Evolutionary conservation across 176 grass and related monocot genomes (phyloP).

Genomic region (Saccharum officinarum): DNA sequence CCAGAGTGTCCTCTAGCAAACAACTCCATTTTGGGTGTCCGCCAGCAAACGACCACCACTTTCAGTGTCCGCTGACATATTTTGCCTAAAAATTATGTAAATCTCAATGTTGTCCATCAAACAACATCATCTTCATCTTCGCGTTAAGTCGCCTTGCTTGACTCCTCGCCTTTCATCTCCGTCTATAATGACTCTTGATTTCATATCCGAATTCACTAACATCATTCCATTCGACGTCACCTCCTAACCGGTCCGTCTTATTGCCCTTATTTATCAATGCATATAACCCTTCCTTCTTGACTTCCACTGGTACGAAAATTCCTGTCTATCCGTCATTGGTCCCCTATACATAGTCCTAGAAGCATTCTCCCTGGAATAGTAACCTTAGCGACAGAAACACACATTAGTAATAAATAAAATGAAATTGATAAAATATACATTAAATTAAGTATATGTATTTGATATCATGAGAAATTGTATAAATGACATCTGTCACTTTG

Average conservation of each 20-base stretch:
- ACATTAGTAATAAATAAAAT: background rate
- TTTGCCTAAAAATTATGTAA: background rate
- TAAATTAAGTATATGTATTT: background rate
- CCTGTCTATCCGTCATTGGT: no score
- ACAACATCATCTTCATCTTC: no score
- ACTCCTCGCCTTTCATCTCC: background rate
- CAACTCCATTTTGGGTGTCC: no score
- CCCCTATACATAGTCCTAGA: background rate
- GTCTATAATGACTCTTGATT: background rate
- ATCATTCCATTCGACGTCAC: background rate
- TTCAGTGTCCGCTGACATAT: no score
- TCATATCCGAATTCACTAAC: background rate
- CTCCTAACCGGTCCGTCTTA: background rate
- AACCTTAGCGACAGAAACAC: background rate
- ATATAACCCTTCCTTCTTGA: background rate
- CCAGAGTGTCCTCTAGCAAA: no score
- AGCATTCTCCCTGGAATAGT: background rate
- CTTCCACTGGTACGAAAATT: background rate
- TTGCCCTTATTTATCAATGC: background rate
- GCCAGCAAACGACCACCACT: no score
- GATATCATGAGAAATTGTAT: fast-evolving
- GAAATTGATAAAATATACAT: background rate
- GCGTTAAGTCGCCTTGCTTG: background rate
- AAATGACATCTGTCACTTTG: background rate
- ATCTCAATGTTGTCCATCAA: background rate